Evolutionary conservation across 2,329 filamentous ascomycete genomes (phyloP).

Genomic region (Didymella sp.): DNA sequence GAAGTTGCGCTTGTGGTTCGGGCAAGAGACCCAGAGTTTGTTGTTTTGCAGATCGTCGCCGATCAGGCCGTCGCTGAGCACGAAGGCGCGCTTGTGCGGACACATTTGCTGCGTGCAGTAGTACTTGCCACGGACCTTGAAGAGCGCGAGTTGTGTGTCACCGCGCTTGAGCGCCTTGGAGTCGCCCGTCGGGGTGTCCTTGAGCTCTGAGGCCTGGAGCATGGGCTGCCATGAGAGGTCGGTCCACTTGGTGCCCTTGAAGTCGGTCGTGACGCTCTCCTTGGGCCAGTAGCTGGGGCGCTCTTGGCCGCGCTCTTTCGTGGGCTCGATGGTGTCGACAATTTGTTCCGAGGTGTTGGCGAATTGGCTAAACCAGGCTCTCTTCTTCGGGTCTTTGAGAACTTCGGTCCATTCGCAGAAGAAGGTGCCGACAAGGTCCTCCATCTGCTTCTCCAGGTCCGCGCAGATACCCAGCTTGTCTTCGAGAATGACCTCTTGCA

Average conservation of each 20-base stretch:
- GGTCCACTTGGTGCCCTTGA: constrained; percentile 73
- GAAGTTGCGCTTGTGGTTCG: constrained; percentile 90
- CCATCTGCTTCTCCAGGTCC: constrained; percentile 86
- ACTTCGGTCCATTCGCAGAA: constrained; percentile 94
- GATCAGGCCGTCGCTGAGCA: constrained; percentile 84
- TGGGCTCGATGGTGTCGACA: constrained; percentile 71
- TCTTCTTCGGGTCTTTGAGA: constrained; percentile 70
- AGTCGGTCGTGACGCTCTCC: constrained; percentile 72
- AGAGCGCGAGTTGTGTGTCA: constrained; percentile 87
- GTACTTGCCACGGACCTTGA: constrained; percentile 80
- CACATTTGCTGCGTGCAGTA: constrained; percentile 95
- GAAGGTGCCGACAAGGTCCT: constrained; percentile 80
- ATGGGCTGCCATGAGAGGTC: constrained; percentile 79
- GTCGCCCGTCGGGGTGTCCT: constrained; percentile 72
- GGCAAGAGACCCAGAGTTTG: constrained; percentile 85
- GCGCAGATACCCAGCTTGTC: constrained; percentile 87
- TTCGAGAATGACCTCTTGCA: constrained; percentile 80
- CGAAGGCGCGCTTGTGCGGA: constrained; percentile 87
- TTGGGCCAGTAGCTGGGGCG: constrained; percentile 81
- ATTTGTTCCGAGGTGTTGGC: constrained; percentile 76
- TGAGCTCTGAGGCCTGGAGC: constrained; percentile 73
- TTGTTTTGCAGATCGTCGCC: constrained; percentile 68
- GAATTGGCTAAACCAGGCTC: constrained; percentile 79
- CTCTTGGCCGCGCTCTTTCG: constrained; percentile 74
- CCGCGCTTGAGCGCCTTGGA: constrained; percentile 82